phyloP scores from a whole-genome alignment of 257 asterid species.

The Datura wrightii region DNA sequence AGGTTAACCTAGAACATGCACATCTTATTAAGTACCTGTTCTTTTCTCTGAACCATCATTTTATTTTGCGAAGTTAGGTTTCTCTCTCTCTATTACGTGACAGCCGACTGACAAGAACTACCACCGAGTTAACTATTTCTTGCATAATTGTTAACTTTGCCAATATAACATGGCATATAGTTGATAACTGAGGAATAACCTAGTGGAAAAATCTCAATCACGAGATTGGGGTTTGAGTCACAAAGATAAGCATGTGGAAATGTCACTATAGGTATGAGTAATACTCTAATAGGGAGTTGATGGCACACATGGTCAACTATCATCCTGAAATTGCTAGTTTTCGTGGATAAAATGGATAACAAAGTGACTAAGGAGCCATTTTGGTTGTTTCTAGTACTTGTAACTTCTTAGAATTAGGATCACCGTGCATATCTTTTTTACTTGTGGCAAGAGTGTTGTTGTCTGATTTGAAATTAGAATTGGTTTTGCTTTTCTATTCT shows the following conservation, averaged over 20 bases:
- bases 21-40: background rate
- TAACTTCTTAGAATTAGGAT: conserved; percentile 20
- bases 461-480: background rate
- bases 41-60: conserved; percentile 1
- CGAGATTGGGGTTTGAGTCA: background rate
- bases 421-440: background rate
- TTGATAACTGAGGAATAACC: background rate
- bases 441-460: background rate
- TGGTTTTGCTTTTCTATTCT: background rate
- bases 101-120: background rate
- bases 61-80: background rate
- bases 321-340: background rate
- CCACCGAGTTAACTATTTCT: background rate
- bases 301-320: background rate
- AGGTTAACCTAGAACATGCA: conserved; percentile 2
- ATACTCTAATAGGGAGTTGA: background rate
- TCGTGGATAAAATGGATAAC: background rate
- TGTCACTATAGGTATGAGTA: background rate
- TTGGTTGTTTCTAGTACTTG: background rate
- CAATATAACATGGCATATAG: background rate
- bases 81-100: background rate
- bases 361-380: background rate
- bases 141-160: background rate
- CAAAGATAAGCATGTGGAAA: conserved; percentile 16
- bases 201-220: background rate